Evolutionary conservation across 2,329 filamentous ascomycete genomes (phyloP).

Genomic region (Cadophora sp.): DNA sequence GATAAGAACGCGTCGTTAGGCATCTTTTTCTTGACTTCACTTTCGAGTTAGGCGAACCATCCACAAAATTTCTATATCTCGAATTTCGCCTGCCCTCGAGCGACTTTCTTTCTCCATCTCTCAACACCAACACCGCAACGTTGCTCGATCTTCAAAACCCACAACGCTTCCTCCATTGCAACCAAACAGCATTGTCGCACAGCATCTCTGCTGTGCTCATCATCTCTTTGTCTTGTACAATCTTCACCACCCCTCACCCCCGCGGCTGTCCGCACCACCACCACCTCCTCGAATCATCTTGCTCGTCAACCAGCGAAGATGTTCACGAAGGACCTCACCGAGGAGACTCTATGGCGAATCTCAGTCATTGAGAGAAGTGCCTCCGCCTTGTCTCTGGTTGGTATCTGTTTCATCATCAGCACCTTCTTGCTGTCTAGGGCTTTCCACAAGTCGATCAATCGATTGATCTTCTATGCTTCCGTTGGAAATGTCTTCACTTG

Average conservation of each 20-base stretch:
- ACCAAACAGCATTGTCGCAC: background rate
- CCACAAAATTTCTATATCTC: slow-evolving; percentile 1
- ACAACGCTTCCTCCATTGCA: background rate
- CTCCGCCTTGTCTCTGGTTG: slow-evolving; percentile 74
- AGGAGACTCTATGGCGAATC: slow-evolving; percentile 46
- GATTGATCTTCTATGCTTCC: slow-evolving; percentile 83
- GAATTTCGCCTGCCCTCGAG: background rate
- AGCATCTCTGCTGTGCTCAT: background rate
- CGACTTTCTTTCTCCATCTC: background rate
- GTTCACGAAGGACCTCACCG: slow-evolving; percentile 24
- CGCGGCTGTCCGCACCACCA: background rate
- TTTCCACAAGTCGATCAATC: slow-evolving; percentile 88
- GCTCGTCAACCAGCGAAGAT: slow-evolving; percentile 20
- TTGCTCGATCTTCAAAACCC: background rate
- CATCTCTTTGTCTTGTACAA: background rate
- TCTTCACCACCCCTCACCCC: background rate
- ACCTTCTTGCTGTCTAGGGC: slow-evolving; percentile 64
- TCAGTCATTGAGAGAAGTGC: slow-evolving; percentile 70
- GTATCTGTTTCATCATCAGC: slow-evolving; percentile 73
- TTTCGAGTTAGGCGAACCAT: background rate
- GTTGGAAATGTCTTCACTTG: slow-evolving; percentile 83
- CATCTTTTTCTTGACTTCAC: background rate
- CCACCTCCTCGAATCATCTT: background rate
- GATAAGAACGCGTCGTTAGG: slow-evolving; percentile 1
- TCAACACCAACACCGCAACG: slow-evolving; percentile 4